A percentile compares a stretch with the other conserved stretches of the same genome.
Conservation (phyloP, 2,329 filamentous ascomycete genomes). For the Trichoderma afroharzianum region DNA sequence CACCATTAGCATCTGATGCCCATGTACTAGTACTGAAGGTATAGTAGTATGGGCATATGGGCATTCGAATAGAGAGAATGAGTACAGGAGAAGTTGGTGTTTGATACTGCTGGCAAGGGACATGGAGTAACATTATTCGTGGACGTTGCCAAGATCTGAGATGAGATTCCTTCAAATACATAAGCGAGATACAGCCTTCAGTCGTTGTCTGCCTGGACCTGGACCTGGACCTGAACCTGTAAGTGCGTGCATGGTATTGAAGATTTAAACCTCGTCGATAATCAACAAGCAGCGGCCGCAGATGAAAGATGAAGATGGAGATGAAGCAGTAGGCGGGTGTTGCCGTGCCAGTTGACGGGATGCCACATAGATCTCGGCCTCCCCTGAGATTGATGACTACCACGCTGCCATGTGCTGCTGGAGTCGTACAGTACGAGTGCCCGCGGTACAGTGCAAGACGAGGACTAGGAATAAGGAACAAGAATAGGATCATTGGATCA, state of each 20-base stretch:
- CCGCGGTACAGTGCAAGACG: not conserved
- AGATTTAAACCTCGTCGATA: not conserved
- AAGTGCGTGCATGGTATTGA: not conserved
- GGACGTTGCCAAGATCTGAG: not conserved
- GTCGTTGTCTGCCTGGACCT: not conserved
- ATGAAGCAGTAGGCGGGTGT: not conserved
- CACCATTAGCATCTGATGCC: not conserved
- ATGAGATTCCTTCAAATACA: not conserved
- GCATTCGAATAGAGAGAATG: not conserved
- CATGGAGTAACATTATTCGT: not conserved
- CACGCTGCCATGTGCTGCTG: constrained; percentile 10
- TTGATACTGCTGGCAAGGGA: not conserved
- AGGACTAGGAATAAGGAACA: not conserved
- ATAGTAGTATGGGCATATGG: not conserved
- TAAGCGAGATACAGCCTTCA: not conserved
- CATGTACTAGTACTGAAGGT: too few relatives aligned
- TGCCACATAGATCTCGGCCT: not conserved
- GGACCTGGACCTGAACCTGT: not conserved
- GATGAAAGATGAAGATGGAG: not conserved
- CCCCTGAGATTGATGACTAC: constrained; percentile 3
- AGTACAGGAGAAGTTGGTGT: not conserved
- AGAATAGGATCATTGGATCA: not conserved
- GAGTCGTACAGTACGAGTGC: too few relatives aligned
- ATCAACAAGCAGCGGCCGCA: not conserved
- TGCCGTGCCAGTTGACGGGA: not conserved